Evolutionary conservation across 2,329 filamentous ascomycete species (phyloP), one percentile per base, ranked within the genome.

Genomic region (Monilinia vaccinii-corymbosi): DNA sequence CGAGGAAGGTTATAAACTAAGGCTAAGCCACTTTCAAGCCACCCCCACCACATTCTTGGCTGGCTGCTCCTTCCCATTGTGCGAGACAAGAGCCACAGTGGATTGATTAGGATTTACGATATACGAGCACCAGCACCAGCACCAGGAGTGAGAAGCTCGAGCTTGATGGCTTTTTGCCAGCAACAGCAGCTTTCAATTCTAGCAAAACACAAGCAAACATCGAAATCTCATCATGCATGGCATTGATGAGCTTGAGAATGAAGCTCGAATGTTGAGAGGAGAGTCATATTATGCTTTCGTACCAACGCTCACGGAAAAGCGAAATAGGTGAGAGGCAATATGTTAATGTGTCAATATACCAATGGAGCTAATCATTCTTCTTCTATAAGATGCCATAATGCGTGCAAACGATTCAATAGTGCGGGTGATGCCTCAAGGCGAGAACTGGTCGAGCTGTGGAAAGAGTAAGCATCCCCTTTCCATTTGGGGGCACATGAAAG

Each of bases 271-370:
- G 85, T 73, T 75, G 51, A 76, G 78, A 16, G 87, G 87, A 52
- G 84, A 93, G 71, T 79, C 93, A 13, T 92, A 91, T 72, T 81
- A 85, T 66, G 83, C 87, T 46, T 92, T 92, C 69, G 82, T 82
- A 0, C 86, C 88, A 0, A 81, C 87, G 38, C 75, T 94, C 4
- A 73, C 81, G 2, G 82, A 79, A 1, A 85, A 80, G 44, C 81
- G 89, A 21, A 74, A 75, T n/a, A 78, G 84, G 57, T 60, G 34
- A 40, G 57, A 38, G n/a, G 44, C 18, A 44, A 34, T 2, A 11
- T 18, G 25, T 32, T 38, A n/a, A 18, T 21, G 23, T 31, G 23
- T 14, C 10, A 3, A 32, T n/a, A n/a, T n/a, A n/a, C n/a, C n/a
- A n/a, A n/a, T n/a, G 14, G 8, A 53, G 59, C 53, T 58, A 31